These are phyloP conservation scores for Lactarius indigo DNA, from an alignment of 768 basidiomycete species.

Conservation along the genomic window DNA sequence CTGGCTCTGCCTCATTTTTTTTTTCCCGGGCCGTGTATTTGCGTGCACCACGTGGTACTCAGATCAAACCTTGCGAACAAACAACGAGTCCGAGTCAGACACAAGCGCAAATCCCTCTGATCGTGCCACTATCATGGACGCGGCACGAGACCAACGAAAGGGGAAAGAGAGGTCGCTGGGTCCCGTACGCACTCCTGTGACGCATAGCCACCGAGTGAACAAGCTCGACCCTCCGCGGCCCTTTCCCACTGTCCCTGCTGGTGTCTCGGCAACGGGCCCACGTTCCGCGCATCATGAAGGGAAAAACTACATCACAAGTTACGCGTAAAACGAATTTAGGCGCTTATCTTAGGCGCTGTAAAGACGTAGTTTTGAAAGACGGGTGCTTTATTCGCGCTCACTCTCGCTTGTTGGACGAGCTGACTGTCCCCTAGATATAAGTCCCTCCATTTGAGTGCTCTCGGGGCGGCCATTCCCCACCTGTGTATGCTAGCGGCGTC, in stretches of 20 bases:
- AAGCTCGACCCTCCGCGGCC: slow-evolving; percentile 74
- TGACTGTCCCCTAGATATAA: slow-evolving; percentile 50
- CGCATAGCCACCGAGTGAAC: slow-evolving; percentile 40
- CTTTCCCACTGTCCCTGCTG: slow-evolving; percentile 68
- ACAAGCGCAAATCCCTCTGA: background rate
- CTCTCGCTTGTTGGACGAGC: background rate
- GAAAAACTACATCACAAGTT: slow-evolving; percentile 75
- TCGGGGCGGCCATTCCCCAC: slow-evolving; percentile 89
- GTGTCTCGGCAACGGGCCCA: slow-evolving; percentile 78
- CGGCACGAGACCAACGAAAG: background rate
- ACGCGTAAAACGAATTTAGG: slow-evolving; percentile 73
- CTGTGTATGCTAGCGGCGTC: slow-evolving; percentile 66
- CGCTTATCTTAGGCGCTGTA: slow-evolving; percentile 74
- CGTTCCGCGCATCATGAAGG: slow-evolving; percentile 75
- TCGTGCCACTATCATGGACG: background rate
- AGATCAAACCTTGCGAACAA: background rate
- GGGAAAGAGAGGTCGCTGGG: slow-evolving; percentile 14
- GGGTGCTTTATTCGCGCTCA: slow-evolving; percentile 45
- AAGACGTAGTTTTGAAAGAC: slow-evolving; percentile 64
- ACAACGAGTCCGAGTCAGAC: background rate
- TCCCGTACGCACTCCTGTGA: slow-evolving; percentile 2
- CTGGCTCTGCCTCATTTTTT: background rate
- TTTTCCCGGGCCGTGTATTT: background rate
- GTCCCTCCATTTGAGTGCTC: slow-evolving; percentile 69
- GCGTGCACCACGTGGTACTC: background rate